Evolutionary conservation across 2,329 filamentous ascomycete species (phyloP), one percentile per base, ranked within the genome.

Genomic region (Hawksworthiomyces lignivorus): DNA sequence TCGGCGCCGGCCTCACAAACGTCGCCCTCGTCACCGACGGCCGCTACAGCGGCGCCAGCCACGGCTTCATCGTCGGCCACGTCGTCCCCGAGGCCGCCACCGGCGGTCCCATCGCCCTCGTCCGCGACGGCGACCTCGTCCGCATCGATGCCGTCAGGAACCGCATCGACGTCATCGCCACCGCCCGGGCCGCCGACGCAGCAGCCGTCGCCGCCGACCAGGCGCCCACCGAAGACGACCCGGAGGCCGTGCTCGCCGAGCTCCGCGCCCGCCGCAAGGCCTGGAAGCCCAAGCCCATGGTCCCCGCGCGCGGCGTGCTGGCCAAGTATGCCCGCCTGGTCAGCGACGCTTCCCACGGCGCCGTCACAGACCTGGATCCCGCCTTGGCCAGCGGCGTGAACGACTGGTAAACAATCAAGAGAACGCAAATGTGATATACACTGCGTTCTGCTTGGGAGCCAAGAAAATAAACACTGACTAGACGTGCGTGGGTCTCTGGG

Each of bases 21-120:
- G 77, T 96, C 8, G 89, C 90, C 0, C 74, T 97, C 12, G 87
- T 97, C 36, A 97, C 90, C 0, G 90, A 97, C 58, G 90, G 90
- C 0, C 70, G 90, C 34, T 97, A 96, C 62, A 84, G 77, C 35
- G 90, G 90, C 24, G 90, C 88, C 3, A 84, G 77, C 41, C 89
- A 96, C 60, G 88, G 88, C 0, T 95, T 95, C 62, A 92, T 95
- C 55, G 87, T 97, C 14, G 90, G 90, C 1, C 89, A 96, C 56
- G 87, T 96, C 12, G 84, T 85, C 3, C 90, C 90, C 3, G 90
- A 97, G 63, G 90, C 90, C 1, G 87, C 85, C 1, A 82, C 83
- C 2, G 90, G 90, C 14, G 90, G 90, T 0, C 89, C 90, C 1
- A 88, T 97, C 56, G 89, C 84, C 0, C 67, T 94, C 6, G 86